Evolutionary conservation across 371 early-diverging fungal genomes (phyloP).

Genomic region (Rhizopus microsporus): DNA sequence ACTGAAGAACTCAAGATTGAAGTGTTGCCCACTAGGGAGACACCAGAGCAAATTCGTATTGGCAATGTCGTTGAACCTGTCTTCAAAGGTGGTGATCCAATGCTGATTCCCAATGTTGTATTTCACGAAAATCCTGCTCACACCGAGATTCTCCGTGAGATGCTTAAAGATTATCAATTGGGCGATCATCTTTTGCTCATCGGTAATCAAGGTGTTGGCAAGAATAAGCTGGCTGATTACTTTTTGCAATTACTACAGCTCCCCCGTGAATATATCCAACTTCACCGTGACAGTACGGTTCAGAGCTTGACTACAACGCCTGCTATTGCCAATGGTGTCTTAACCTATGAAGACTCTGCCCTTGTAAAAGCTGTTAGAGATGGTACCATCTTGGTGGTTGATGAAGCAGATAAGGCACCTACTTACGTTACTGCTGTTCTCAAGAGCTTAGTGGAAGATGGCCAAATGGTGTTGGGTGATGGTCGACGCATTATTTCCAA

Average conservation of each 20-base stretch:
- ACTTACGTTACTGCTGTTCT: conserved; percentile 82
- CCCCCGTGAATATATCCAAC: conserved; percentile 85
- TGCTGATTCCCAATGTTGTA: conserved; percentile 70
- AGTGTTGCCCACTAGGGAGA: conserved; percentile 53
- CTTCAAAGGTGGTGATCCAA: conserved; percentile 60
- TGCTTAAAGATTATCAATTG: conserved; percentile 72
- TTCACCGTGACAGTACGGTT: conserved; percentile 85
- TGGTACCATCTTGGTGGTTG: conserved; percentile 79
- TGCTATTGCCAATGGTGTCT: conserved; percentile 72
- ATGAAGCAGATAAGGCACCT: conserved; percentile 89
- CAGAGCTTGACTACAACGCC: conserved; percentile 80
- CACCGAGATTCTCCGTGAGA: conserved; percentile 66
- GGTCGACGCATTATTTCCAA: conserved; percentile 75
- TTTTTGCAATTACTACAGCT: conserved; percentile 72
- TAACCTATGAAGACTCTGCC: conserved; percentile 79
- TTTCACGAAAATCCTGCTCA: conserved; percentile 82
- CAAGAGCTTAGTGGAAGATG: conserved; percentile 80
- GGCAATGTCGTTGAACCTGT: conserved; percentile 61
- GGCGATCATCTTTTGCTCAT: conserved; percentile 75
- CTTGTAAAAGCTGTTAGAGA: conserved; percentile 68
- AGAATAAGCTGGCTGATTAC: conserved; percentile 81
- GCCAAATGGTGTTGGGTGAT: conserved; percentile 85
- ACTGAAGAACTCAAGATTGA: conserved; percentile 52
- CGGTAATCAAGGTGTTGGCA: conserved; percentile 87
- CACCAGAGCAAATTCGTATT: conserved; percentile 55